These are phyloP conservation scores for Eutrema salsugineum DNA, from an alignment of 441 rosid species.

Conservation along the genomic window DNA sequence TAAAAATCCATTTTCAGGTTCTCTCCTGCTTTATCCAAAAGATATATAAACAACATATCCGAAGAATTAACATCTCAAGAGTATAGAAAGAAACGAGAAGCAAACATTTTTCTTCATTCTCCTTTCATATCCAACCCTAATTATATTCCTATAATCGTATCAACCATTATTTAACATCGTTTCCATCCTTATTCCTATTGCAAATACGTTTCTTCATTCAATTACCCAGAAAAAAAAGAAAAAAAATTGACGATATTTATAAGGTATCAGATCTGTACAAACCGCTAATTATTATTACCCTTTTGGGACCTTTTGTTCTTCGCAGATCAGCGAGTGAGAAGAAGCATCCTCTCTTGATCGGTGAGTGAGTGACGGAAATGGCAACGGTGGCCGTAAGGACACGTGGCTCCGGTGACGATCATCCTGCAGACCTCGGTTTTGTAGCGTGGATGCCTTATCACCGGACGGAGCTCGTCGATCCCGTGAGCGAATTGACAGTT, in stretches of 20 bases:
- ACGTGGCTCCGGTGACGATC: constrained; percentile 55
- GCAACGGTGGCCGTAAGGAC: constrained; percentile 87
- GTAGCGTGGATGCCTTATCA: constrained; percentile 76
- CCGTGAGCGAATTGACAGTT: constrained; percentile 88
- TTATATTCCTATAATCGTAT: constrained; percentile 10
- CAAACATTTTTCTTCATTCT: constrained; percentile 10
- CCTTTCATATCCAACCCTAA: constrained; percentile 3
- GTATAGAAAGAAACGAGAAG: constrained; percentile 3
- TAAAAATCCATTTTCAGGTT: not conserved
- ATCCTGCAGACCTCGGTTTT: constrained; percentile 74
- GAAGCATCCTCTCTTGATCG: constrained; percentile 49
- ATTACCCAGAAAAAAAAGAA: constrained; percentile 9
- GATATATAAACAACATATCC: not conserved
- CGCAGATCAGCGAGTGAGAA: constrained; percentile 40
- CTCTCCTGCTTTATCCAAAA: not conserved
- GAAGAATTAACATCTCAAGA: not conserved
- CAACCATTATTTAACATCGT: constrained; percentile 11
- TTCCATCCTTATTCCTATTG: constrained; percentile 1
- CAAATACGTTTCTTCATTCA: not conserved
- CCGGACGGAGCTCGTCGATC: constrained; percentile 67
- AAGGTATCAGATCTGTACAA: constrained; percentile 29
- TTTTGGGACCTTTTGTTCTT: not conserved
- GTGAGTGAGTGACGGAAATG: constrained; percentile 87
- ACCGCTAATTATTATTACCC: constrained; percentile 22
- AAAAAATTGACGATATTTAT: constrained; percentile 13